Evolutionary conservation across 148 eudicot species (phyloP), one percentile per base, ranked within the genome.

Genomic region (Rhododendron kiyosumense): DNA sequence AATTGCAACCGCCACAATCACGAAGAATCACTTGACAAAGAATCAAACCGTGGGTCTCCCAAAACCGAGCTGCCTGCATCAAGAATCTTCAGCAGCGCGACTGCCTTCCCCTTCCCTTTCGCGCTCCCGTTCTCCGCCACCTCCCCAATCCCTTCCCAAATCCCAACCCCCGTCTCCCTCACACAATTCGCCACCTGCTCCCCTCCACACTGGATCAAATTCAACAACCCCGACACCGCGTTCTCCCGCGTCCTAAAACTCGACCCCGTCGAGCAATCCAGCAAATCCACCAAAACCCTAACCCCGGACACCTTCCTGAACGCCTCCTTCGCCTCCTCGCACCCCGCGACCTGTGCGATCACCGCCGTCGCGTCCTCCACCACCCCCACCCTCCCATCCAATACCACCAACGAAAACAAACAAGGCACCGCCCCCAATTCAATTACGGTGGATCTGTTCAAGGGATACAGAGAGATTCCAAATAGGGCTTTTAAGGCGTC

Each of bases 341-440:
- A 94, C 24, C 93, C 98, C 0, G 98, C 96, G 2, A 96, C 30
- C 61, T 96, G 98, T 4, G 95, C 98, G 43, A 96, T 93, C 73
- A 96, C 99, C 22, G 99, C 98, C 4, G 98, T 93, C 0, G 93
- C 92, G 73, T 96, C 99, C 89, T 96, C 98, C 24, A 94, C 85
- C 7, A 96, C 43, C 69, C 98, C 99, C 11, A 90, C 88, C 36
- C 93, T 82, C 48, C 91, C 91, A 38, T 92, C 98, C 54, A 88
- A 88, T 34, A 90, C 88, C 71, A 94, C 92, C 74, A 94, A 45
- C 8, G 89, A 78, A 77, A 96, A 95, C 36, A 97, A 74, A 18
- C 92, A 90, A n/a, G 88, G 88, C 0, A 89, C 92, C 0, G 90
- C 96, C 75, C 93, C 98, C 0, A 97, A 88, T 57, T 93, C 96